phyloP scores from a whole-genome alignment of 345 rosid species.

The Microcos paniculata region DNA sequence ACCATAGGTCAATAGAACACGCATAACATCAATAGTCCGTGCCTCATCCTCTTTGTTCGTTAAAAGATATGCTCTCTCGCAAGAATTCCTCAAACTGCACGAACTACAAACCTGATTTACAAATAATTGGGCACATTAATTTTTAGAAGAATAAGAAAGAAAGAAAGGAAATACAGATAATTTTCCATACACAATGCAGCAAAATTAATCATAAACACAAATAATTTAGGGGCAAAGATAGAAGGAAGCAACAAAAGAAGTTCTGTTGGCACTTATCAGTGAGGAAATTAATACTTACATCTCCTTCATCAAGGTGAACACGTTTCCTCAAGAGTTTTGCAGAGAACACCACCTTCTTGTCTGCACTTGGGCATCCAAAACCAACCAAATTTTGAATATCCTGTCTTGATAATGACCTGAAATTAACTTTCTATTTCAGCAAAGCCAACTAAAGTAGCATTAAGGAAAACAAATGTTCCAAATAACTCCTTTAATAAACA shows the following conservation, averaged over 20 bases:
- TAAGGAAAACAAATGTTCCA: constrained; percentile 1
- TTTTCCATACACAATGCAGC: not conserved
- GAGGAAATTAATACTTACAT: constrained; percentile 53
- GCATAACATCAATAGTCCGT: constrained; percentile 78
- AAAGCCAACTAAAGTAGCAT: constrained; percentile 20
- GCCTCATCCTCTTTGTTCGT: constrained; percentile 97
- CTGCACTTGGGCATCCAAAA: constrained; percentile 87
- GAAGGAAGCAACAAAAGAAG: not conserved
- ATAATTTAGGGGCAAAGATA: not conserved
- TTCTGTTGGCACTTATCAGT: not conserved
- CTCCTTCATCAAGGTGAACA: constrained; percentile 97
- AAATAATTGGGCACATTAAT: constrained; percentile 19
- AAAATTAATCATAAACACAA: not conserved
- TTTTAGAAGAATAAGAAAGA: not conserved
- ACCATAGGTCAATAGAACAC: constrained; percentile 73
- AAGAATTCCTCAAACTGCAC: constrained; percentile 86
- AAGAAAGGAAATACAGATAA: no score
- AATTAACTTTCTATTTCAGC: constrained; percentile 36
- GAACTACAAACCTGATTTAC: constrained; percentile 85
- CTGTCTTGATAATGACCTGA: constrained; percentile 80
- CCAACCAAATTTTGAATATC: constrained; percentile 88
- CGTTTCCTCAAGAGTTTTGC: constrained; percentile 86
- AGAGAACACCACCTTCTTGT: constrained; percentile 84
- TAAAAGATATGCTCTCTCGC: constrained; percentile 78
- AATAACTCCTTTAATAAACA: not conserved